A percentile compares a stretch with the other conserved stretches of the same genome.
Evolutionary conservation across 75 land plant species (phyloP).

Genomic region (Cunninghamia lanceolata): DNA sequence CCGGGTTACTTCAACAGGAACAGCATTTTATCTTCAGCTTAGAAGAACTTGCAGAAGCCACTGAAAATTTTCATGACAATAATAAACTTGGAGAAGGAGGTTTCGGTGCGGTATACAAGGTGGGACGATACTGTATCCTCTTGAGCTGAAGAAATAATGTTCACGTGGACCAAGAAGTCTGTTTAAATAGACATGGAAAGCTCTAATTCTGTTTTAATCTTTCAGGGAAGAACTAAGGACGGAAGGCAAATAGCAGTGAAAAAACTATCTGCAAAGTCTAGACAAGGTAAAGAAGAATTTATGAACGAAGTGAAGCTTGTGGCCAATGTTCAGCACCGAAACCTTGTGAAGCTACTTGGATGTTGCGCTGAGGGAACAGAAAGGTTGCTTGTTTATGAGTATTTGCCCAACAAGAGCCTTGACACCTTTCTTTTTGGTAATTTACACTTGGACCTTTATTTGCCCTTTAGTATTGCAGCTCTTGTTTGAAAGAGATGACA

Average conservation of each 20-base stretch:
- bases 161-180: neutral
- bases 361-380: slow-evolving; percentile 18
- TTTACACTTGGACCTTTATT: too few species aligned
- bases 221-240: slow-evolving; percentile 12
- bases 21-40: neutral
- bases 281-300: slow-evolving; percentile 13
- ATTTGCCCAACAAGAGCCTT: slow-evolving; percentile 11
- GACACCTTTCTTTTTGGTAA: slow-evolving; percentile 10
- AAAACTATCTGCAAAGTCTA: neutral
- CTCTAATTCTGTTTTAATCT: neutral
- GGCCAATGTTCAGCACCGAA: slow-evolving; percentile 16
- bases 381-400: slow-evolving; percentile 24
- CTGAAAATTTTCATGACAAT: neutral
- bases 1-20: neutral
- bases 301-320: slow-evolving; percentile 19
- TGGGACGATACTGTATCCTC: neutral
- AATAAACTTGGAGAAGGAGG: neutral
- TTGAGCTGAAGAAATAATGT: too few species aligned
- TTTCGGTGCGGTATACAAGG: neutral
- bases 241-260: slow-evolving; percentile 8
- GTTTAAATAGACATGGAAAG: neutral
- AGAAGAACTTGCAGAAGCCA: neutral
- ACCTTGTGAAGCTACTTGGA: slow-evolving; percentile 14
- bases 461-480: neutral
- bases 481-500: neutral